Percentiles rank a stretch among this genome's conserved stretches.
phyloP scores from a whole-genome alignment of 768 basidiomycete genomes.

The Glaciozyma antarctica region DNA sequence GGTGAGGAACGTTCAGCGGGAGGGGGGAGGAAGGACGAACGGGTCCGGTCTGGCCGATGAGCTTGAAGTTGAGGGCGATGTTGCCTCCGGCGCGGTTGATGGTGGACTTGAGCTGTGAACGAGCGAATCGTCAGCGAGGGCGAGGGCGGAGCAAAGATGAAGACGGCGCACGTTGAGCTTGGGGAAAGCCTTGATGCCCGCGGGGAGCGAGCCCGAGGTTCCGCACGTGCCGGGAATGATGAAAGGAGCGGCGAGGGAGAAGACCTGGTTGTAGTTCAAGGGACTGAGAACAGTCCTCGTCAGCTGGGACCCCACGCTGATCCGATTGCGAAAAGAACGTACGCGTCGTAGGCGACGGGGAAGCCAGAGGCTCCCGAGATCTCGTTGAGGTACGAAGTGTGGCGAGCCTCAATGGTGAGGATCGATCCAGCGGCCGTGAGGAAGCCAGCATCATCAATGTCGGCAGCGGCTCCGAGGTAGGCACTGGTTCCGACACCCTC shows the following conservation, averaged over 20 bases:
- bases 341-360: constrained; percentile 16
- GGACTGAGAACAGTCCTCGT: not conserved
- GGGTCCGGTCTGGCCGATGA: no score
- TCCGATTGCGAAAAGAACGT: not conserved
- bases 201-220: not conserved
- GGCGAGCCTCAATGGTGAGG: constrained; percentile 15
- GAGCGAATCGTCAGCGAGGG: no score
- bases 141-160: no score
- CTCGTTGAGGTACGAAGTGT: constrained; percentile 4
- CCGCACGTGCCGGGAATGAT: constrained; percentile 6
- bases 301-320: not conserved
- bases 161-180: not conserved
- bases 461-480: constrained; percentile 16
- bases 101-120: no score
- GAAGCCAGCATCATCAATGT: constrained; percentile 12
- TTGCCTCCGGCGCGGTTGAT: no score
- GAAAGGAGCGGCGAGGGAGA: constrained; percentile 16
- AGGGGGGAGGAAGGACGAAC: no score
- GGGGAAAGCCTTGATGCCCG: constrained; percentile 10
- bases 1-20: no score
- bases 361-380: constrained; percentile 4
- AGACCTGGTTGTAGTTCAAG: constrained; percentile 18
- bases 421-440: constrained; percentile 19
- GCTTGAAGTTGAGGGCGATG: no score
- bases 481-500: constrained; percentile 16